Base-by-base conservation (phyloP, 306 rosid species). In the Quercus suber region DNA sequence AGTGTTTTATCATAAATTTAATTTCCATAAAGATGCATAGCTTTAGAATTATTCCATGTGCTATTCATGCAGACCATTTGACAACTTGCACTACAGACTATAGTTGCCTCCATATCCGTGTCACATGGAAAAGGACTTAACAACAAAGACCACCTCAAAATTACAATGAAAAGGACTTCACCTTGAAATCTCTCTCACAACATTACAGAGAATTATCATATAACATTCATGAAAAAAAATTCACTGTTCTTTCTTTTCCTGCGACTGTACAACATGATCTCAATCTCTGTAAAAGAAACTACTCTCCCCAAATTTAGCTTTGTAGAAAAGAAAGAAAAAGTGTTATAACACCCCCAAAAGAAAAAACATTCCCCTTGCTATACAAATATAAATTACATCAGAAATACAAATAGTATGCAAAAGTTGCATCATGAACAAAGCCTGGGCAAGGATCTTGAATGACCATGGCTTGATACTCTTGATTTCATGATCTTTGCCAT, bases 401-500 rank as follows among this genome's bases (percentile, higher is more conserved):
- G 74, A 51, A 65, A 67, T 61, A 69, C 67, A 69, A 74, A 59
- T 20, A 28, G 4, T 45, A 53, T 81, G 72, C 81, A 79, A 65
- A 49, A 70, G 31, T 52, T 4, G 7, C 45, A 69, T 87, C 84
- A 95, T 81, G 99, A 93, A 79, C 99, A 95, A 18, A 93, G 88
- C 82, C 88, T 92, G 8, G 97, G 98, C 90, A 93, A 86, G 51
- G 96, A 95, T 87, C 91, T 91, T 68, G 87, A 25, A 77, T 83
- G 82, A 76, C 89, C 75, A 19, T 86, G 65, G 76, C 84, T 84
- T 81, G 98, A 78, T 64, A 73, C 84, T 84, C 75, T 90, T 73
- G 96, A 89, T 84, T 91, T 95, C 61, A 83, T 83, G 58, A 91
- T 85, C 87, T 90, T 95, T 23, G 87, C 82, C 97, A 93, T 91